Evolutionary conservation across 176 grass and related monocot species (phyloP), one percentile per base, ranked within the genome.

Genomic region (Eleusine indica): DNA sequence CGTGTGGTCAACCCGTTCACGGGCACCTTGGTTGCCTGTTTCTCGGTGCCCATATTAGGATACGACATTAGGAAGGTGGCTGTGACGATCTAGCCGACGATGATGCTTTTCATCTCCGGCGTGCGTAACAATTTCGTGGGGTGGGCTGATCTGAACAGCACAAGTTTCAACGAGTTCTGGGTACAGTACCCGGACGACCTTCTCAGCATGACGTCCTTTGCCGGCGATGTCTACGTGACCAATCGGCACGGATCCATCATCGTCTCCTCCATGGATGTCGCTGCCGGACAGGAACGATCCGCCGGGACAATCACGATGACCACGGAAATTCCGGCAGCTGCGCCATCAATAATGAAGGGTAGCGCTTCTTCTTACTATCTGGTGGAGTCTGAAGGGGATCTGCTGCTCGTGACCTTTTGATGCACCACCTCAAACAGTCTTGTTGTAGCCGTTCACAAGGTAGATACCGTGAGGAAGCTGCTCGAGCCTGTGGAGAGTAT

Each of bases 1-100:
- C 2, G 21, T 62, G 60, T 83, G 60, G 46, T 83, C 9, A 75
- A 83, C 15, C 48, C 48, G 13, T 51, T 51, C 48, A 51, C 48
- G 48, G 12, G 48, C 10, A 14, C 48, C 12, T 10, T 51, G 12
- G 48, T 51, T 2, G 48, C 48, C 48, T 12, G 14, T 19, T 75
- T 66, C 44, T 11, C 5, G 32, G 71, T 47, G 18, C 58, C 60
- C 19, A 6, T 83, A 9, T 49, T 39, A 5, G 48, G 0, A 0
- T 2, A 54, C 0, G 18, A 11, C 11, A 2, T 80, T 1, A n/a
- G 19, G 19, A 13, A 21, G 3, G 48, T 56, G 0, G 46, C 35
- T 9, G 32, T 67, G 18, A 41, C 7, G 0, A 17, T 18, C 3
- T 56, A 32, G 3, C 32, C 21, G 0, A 22, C 46, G 46, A 47